phyloP scores from a whole-genome alignment of 495 filamentous ascomycete genomes.

The Daldinia caldariorum region DNA sequence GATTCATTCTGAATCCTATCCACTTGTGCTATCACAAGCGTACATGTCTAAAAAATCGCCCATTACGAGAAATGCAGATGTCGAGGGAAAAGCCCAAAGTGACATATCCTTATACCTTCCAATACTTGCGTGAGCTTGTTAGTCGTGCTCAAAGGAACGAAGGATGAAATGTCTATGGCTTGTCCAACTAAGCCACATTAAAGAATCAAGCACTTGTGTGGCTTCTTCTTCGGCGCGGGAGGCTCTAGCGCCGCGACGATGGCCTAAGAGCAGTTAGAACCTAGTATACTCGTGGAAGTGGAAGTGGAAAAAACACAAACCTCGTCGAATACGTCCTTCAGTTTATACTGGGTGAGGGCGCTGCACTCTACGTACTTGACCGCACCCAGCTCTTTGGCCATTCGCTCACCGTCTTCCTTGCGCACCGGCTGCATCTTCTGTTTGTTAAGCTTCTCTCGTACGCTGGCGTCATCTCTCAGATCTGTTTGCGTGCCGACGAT shows the following conservation, averaged over 20 bases:
- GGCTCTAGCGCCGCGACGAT: constrained; percentile 91
- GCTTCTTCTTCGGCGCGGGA: constrained; percentile 75
- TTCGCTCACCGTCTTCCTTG: constrained; percentile 91
- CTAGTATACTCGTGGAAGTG: constrained; percentile 15
- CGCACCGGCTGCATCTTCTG: constrained; percentile 94
- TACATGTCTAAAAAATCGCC: constrained; percentile 44
- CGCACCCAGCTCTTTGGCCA: constrained; percentile 95
- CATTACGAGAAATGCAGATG: constrained; percentile 45
- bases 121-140: constrained; percentile 23
- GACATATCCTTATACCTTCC: constrained; percentile 32
- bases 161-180: constrained; percentile 19
- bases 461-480: constrained; percentile 88
- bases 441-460: constrained; percentile 89
- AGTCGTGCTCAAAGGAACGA: constrained; percentile 20
- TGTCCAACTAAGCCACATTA: constrained; percentile 42
- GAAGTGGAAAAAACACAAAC: constrained; percentile 60
- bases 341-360: constrained; percentile 95
- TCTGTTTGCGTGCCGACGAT: constrained; percentile 98
- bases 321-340: constrained; percentile 99
- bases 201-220: constrained; percentile 62
- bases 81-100: constrained; percentile 28
- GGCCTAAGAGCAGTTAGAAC: constrained; percentile 63
- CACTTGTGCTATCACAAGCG: constrained; percentile 43
- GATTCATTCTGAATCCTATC: constrained; percentile 45
- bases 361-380: constrained; percentile 99